These are phyloP conservation scores for Isoetes engelmannii DNA, from an alignment of 83 land plant species.

Conservation along the genomic window DNA sequence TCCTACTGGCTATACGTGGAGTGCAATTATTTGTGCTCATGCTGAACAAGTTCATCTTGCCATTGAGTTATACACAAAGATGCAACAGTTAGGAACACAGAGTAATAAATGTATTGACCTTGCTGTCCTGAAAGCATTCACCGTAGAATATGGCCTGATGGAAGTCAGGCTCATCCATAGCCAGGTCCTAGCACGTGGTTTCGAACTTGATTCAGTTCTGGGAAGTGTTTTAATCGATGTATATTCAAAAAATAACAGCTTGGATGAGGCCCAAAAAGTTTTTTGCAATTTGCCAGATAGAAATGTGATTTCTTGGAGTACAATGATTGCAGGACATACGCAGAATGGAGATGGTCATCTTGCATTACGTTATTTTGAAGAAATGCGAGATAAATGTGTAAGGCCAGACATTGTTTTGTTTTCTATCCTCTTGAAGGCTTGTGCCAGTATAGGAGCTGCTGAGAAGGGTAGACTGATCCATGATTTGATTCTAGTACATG, in stretches of 20 bases:
- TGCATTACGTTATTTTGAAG: conserved; percentile 6
- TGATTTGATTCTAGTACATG: conserved; percentile 7
- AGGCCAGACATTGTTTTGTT: conserved; percentile 11
- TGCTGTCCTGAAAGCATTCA: no score
- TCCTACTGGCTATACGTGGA: no score
- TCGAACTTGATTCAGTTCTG: background rate
- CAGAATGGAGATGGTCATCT: conserved; percentile 6
- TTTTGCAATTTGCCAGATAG: background rate
- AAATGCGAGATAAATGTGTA: conserved; percentile 6
- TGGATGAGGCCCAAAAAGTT: background rate
- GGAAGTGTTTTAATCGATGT: conserved; percentile 8
- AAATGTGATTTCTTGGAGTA: conserved; percentile 10
- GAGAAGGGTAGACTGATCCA: conserved; percentile 12
- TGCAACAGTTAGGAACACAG: no score
- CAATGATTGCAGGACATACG: conserved; percentile 17
- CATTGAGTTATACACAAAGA: no score
- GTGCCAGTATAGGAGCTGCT: conserved; percentile 7
- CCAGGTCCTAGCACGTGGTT: background rate
- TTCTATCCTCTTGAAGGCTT: conserved; percentile 16
- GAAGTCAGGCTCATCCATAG: conserved; percentile 10
- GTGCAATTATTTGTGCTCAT: no score
- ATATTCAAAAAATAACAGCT: conserved; percentile 7
- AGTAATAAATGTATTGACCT: no score
- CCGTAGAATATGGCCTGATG: no score
- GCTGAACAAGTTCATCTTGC: no score